Base-by-base conservation (phyloP, 495 filamentous ascomycete species). In the Sphaerosporella brunnea region DNA sequence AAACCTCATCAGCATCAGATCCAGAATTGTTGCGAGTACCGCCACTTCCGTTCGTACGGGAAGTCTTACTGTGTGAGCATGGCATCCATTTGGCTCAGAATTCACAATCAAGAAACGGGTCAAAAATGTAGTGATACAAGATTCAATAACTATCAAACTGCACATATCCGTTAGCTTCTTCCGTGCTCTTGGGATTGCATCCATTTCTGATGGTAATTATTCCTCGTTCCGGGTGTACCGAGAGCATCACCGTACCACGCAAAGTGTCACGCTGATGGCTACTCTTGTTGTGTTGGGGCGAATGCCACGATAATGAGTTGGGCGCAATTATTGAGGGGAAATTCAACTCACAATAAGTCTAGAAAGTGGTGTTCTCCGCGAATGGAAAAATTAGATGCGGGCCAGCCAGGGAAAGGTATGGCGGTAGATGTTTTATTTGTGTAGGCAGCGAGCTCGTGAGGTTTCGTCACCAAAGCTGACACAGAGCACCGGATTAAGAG, bases 91-190 rank as follows among this genome's bases (percentile, higher is more conserved):
- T 55, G 51, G 46, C 45, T 38, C 32, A 57, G 49, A 28, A 47
- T 39, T 46, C 58, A 50, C 55, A 58, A 54, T 50, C 53, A 43
- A 46, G 32, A 38, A 47, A 16, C 18, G n/a, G 13, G 28, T 7
- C 5, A 32, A 32, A 48, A 53, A 54, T 40, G 54, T 57, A 19
- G 45, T 40, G 53, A 58, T 45, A 53, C 42, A 58, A 58, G 38
- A 58, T 53, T 46, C 50, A 40, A 51, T 53, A 36, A 44, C 41
- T 26, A 39, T 44, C 13, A 11, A 26, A 58, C n/a, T 53, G 55
- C 55, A 23, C 44, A 58, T 48, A 58, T 44, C 55, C 55, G 54
- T 58, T 51, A 58, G 55, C 45, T 24, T 51, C 47, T 26, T 58
- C 44, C 25, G 38, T 58, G 23, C 28, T 23, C 20, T 26, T n/a